Percentiles rank a stretch among this genome's conserved stretches.
Conservation (phyloP, 108 stramenopile genomes). For the Chaetoceros tenuissimus region DNA sequence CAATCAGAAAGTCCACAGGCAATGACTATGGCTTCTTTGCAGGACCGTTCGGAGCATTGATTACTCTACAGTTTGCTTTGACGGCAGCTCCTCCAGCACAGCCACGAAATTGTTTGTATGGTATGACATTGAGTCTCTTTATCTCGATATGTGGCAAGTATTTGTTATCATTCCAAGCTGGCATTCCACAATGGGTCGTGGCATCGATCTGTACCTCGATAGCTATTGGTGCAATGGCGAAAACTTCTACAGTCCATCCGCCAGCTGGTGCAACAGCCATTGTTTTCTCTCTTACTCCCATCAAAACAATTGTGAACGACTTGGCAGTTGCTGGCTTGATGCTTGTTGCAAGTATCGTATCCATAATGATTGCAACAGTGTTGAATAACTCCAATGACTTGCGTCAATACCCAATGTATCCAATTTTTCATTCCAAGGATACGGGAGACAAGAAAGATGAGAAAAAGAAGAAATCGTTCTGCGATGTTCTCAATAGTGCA, state of each 20-base stretch:
- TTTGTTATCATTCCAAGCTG: too few species aligned
- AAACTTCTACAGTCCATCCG: slow-evolving; percentile 39
- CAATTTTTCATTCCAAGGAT: too few species aligned
- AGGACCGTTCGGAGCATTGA: slow-evolving; percentile 48
- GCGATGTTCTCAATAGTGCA: too few species aligned
- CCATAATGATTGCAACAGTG: slow-evolving; percentile 31
- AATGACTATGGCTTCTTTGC: too few species aligned
- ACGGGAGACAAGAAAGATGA: too few species aligned
- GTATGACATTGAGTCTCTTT: slow-evolving; percentile 22
- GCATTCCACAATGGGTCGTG: slow-evolving; percentile 29
- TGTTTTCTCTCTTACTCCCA: slow-evolving; percentile 18
- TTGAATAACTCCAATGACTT: slow-evolving; percentile 42
- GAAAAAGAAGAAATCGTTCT: too few species aligned
- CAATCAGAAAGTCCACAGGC: too few species aligned
- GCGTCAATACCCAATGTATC: slow-evolving; percentile 48
- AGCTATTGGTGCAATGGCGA: slow-evolving; percentile 33
- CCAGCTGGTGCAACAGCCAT: slow-evolving; percentile 37
- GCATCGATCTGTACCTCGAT: slow-evolving; percentile 19
- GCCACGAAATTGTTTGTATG: slow-evolving; percentile 36
- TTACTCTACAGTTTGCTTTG: slow-evolving; percentile 43
- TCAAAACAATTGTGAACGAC: too few species aligned
- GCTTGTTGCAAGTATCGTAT: too few species aligned
- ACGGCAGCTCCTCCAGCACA: slow-evolving; percentile 55
- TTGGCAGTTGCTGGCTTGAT: too few species aligned
- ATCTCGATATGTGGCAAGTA: too few species aligned